Base-by-base conservation (phyloP, 108 stramenopile species). In the Nitzschia sp. region DNA sequence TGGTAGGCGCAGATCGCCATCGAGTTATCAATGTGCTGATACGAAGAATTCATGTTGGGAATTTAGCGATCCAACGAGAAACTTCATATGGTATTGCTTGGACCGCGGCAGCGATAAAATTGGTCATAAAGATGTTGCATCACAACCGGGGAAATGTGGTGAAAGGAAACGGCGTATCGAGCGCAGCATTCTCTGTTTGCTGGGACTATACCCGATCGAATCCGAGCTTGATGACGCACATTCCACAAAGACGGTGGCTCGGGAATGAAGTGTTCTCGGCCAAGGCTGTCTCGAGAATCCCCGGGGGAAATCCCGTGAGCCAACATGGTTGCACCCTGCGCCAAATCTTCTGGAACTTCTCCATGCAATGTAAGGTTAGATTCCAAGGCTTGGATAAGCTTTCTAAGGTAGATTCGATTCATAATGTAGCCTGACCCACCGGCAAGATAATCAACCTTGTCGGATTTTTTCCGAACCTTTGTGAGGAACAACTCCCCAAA, bases 391-490 rank as follows among this genome's bases (percentile, higher is more conserved):
- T 19, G 3, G 13, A 61, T 42, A 2, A 61, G 24, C 38, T 21
- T 35, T 25, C 24, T 24, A 3, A 61, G 13, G 38, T 61, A 61
- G 2, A 9, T 36, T 13, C 34, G 9, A 24, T 61, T 61, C 60
- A 61, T 61, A 21, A 61, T 42, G 38, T 61, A 61, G 21, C 36
- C 60, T 13, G 35, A 38, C 2, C 60, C 60, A 6, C 60, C 60
- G 2, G 34, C 36, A 19, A 42, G 21, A 30, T 61, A 61, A 23
- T 42, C 38, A 18, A 42, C 60, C 19, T 24, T 23, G 6, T 8
- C 60, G 34, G 11, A 21, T 2, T 28, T 13, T 2, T 42, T 36
- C 15, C 38, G 13, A 11, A 61, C 38, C 19, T 61, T 13, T 2
- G 60, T 18, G 4, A 42, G 28, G 35, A 61, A 61, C n/a, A 15